Conservation (phyloP, 2,329 filamentous ascomycete species). For the Blastomyces gilchristii region DNA sequence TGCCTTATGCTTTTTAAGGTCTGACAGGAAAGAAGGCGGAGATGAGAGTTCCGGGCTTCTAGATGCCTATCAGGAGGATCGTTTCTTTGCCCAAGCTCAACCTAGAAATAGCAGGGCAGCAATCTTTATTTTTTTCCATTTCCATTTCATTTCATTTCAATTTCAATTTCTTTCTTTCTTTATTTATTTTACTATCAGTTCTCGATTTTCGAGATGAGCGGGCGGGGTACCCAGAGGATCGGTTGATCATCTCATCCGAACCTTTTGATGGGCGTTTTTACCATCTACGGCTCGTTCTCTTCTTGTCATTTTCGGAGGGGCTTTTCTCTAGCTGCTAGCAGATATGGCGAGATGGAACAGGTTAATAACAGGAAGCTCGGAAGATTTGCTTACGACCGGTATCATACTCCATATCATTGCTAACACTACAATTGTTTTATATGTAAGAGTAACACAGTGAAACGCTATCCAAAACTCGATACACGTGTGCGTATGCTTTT, state of each 20-base stretch:
- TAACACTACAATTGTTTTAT: neutral
- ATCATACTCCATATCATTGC: neutral
- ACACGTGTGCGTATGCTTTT: neutral
- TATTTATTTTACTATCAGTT: neutral
- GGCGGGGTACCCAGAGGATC: neutral
- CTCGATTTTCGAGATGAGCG: neutral
- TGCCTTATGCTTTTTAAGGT: neutral
- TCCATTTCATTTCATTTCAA: too few species aligned
- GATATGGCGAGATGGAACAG: neutral
- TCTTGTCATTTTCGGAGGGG: neutral
- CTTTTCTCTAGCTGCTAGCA: neutral
- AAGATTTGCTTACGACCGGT: neutral
- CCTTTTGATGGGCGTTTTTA: neutral
- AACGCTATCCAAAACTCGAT: neutral
- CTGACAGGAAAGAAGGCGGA: neutral
- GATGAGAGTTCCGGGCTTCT: neutral
- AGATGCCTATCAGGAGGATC: neutral
- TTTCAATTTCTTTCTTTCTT: too few species aligned
- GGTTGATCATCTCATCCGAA: neutral
- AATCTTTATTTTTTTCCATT: neutral
- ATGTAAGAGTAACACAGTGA: neutral
- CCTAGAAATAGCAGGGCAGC: neutral
- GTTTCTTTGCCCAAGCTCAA: neutral
- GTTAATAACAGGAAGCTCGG: neutral
- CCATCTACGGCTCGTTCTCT: neutral